phyloP scores from a whole-genome alignment of 1,139 yeast genomes.

The Scheffersomyces quercinus region DNA sequence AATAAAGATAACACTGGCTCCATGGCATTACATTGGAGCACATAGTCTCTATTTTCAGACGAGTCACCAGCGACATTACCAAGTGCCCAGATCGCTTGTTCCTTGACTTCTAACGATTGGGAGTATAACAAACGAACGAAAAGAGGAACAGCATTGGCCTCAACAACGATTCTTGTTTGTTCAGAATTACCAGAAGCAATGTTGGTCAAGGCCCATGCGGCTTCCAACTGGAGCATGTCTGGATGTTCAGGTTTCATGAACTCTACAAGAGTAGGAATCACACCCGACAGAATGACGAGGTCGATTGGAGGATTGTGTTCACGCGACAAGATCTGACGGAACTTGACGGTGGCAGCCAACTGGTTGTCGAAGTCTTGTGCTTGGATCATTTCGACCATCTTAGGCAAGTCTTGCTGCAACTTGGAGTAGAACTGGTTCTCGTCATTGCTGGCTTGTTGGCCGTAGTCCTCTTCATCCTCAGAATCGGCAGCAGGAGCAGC shows the following conservation, averaged over 20 bases:
- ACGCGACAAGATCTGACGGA: slow-evolving; percentile 89
- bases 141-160: slow-evolving; percentile 89
- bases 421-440: slow-evolving; percentile 55
- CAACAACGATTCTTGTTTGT: slow-evolving; percentile 88
- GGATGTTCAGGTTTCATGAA: slow-evolving; percentile 80
- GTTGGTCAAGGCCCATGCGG: slow-evolving; percentile 98
- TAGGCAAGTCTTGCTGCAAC: slow-evolving; percentile 77
- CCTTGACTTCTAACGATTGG: slow-evolving; percentile 86
- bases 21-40: slow-evolving; percentile 82
- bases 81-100: slow-evolving; percentile 98
- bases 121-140: slow-evolving; percentile 83
- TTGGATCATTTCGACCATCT: slow-evolving; percentile 78
- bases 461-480: slow-evolving; percentile 50
- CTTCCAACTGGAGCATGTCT: slow-evolving; percentile 90
- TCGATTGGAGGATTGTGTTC: slow-evolving; percentile 98
- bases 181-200: slow-evolving; percentile 94
- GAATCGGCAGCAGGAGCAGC: slow-evolving; percentile 37
- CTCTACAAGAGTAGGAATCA: slow-evolving; percentile 84
- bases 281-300: slow-evolving; percentile 89
- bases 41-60: slow-evolving; percentile 83
- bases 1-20: slow-evolving; percentile 81
- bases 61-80: slow-evolving; percentile 99
- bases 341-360: slow-evolving; percentile 85
- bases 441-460: slow-evolving; percentile 36
- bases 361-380: slow-evolving; percentile 79